Percentiles rank a stretch among this genome's conserved stretches.
phyloP scores from a whole-genome alignment of 768 basidiomycete genomes.

The Coprinellus micaceus region DNA sequence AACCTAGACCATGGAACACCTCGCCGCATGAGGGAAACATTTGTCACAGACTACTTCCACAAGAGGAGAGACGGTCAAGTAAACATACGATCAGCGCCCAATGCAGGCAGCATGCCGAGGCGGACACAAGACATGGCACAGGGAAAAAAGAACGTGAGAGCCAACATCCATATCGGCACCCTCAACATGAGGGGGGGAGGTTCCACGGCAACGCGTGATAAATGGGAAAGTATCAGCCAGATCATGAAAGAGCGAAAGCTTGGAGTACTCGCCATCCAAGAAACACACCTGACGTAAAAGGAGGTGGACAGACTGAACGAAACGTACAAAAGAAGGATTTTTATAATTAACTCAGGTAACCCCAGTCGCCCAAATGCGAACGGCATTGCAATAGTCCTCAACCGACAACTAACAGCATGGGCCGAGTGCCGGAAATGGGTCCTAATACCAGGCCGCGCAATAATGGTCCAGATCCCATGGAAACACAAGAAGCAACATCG shows the following conservation, averaged over 20 bases:
- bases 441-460: conserved; percentile 27
- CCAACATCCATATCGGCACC: conserved; percentile 4
- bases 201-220: background rate
- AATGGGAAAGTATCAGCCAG: conserved; percentile 12
- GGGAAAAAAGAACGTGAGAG: background rate
- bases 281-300: conserved; percentile 4
- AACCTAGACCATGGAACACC: too few relatives aligned
- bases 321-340: background rate
- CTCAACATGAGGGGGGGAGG: conserved; percentile 14
- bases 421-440: background rate
- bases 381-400: conserved; percentile 32
- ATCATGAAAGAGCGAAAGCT: conserved; percentile 5
- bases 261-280: conserved; percentile 1
- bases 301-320: background rate
- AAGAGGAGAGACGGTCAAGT: too few relatives aligned
- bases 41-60: too few relatives aligned
- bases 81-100: too few relatives aligned
- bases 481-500: conserved; percentile 14
- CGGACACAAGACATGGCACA: too few relatives aligned
- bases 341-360: conserved; percentile 17
- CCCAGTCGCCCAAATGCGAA: conserved; percentile 14
- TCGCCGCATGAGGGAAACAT: too few relatives aligned
- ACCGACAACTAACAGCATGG: conserved; percentile 21
- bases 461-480: conserved; percentile 15
- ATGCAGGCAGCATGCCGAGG: too few relatives aligned